phyloP scores from a whole-genome alignment of 306 rosid genomes.

The Abrus precatorius region DNA sequence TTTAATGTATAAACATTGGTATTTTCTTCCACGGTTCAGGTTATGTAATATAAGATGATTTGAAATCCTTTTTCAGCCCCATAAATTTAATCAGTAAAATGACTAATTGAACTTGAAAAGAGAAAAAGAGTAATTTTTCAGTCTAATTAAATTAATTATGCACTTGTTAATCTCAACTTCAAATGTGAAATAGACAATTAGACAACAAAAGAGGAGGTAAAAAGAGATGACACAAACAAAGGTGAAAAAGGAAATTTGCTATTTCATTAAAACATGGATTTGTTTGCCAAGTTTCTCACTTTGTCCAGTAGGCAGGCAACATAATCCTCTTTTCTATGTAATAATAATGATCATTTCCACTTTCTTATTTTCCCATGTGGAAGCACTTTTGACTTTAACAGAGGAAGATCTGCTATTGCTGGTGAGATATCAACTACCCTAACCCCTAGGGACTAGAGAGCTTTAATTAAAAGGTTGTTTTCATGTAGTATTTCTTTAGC shows the following conservation, averaged over 20 bases:
- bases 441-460: slow-evolving; percentile 29
- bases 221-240: slow-evolving; percentile 35
- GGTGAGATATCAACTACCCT: slow-evolving; percentile 46
- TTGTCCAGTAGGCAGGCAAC: slow-evolving; percentile 65
- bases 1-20: too few relatives aligned
- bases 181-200: slow-evolving; percentile 49
- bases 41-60: too few relatives aligned
- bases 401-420: slow-evolving; percentile 45
- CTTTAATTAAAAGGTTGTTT: slow-evolving; percentile 40
- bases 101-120: neutral
- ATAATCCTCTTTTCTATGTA: slow-evolving; percentile 51
- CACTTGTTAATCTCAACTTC: neutral
- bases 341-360: slow-evolving; percentile 48
- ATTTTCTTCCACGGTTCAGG: too few relatives aligned
- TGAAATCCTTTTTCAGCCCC: too few relatives aligned
- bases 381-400: slow-evolving; percentile 53
- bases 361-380: slow-evolving; percentile 53
- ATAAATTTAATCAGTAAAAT: neutral
- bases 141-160: neutral
- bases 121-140: neutral
- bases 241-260: slow-evolving; percentile 30
- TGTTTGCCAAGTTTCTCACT: slow-evolving; percentile 52
- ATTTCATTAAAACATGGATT: slow-evolving; percentile 47
- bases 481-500: slow-evolving; percentile 14
- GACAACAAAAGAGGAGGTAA: slow-evolving; percentile 40